Conservation (phyloP, 1,284 basidiomycete genomes). For the Phylloporus sp. region DNA sequence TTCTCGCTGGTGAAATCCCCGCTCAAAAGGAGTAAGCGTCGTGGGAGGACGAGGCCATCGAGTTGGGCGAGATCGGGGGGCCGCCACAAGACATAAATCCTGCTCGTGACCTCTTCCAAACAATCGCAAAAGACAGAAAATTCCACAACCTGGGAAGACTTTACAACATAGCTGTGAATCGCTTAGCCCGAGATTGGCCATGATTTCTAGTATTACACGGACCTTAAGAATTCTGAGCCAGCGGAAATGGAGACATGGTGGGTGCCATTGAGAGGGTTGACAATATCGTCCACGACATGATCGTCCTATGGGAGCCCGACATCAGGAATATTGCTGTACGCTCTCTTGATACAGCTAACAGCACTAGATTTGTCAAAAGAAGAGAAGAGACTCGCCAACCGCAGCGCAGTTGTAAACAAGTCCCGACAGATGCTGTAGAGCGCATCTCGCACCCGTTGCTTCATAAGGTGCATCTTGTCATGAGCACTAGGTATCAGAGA, state of each 20-base stretch:
- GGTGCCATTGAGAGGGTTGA: too few species aligned
- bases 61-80: constrained; percentile 37
- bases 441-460: constrained; percentile 49
- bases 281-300: too few species aligned
- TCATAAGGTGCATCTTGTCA: constrained; percentile 46
- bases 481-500: constrained; percentile 46
- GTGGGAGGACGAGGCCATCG: constrained; percentile 55
- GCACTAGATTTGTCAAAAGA: constrained; percentile 37
- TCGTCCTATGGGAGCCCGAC: background rate
- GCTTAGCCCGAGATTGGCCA: background rate
- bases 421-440: constrained; percentile 35
- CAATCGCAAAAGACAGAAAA: too few species aligned
- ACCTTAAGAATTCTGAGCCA: constrained; percentile 39
- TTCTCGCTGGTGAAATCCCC: constrained; percentile 35
- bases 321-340: background rate
- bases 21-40: constrained; percentile 52
- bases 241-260: too few species aligned
- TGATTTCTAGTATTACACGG: background rate
- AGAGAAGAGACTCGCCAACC: constrained; percentile 39
- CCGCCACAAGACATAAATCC: too few species aligned
- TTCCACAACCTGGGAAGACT: too few species aligned
- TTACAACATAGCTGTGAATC: too few species aligned
- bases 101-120: too few species aligned
- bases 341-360: constrained; percentile 27
- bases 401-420: constrained; percentile 43